Evolutionary conservation across 306 rosid genomes (phyloP).

Genomic region (Inga laurina): DNA sequence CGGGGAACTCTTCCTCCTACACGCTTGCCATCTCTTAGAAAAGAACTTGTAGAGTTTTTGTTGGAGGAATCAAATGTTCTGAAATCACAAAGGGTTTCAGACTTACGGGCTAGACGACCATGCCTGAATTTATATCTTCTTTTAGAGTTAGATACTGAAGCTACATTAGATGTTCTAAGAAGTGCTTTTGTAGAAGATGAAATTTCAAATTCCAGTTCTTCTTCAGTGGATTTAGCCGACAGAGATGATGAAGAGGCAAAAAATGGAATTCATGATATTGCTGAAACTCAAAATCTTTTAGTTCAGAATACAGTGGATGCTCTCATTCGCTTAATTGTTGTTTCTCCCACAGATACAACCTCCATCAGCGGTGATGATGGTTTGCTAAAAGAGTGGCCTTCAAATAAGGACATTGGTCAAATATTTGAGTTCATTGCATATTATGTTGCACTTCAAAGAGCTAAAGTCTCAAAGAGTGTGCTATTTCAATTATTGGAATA

Average conservation of each 20-base stretch:
- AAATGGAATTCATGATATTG: slow-evolving; percentile 37
- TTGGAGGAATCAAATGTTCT: slow-evolving; percentile 54
- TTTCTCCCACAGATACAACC: slow-evolving; percentile 50
- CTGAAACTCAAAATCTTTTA: slow-evolving; percentile 48
- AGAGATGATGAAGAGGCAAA: slow-evolving; percentile 33
- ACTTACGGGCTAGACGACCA: slow-evolving; percentile 37
- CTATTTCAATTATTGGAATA: slow-evolving; percentile 75
- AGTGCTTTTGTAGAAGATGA: slow-evolving; percentile 69
- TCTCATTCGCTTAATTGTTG: slow-evolving; percentile 56
- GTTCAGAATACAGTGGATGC: slow-evolving; percentile 77
- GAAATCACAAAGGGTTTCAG: slow-evolving; percentile 53
- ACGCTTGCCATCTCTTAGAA: slow-evolving; percentile 80
- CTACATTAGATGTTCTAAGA: slow-evolving; percentile 79
- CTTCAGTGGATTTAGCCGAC: slow-evolving; percentile 46
- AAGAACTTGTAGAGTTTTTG: slow-evolving; percentile 75
- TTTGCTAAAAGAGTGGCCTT: slow-evolving; percentile 60
- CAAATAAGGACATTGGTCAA: slow-evolving; percentile 65
- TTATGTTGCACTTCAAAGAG: slow-evolving; percentile 76
- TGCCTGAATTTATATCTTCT: slow-evolving; percentile 67
- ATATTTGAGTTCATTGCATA: slow-evolving; percentile 78
- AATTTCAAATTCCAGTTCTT: slow-evolving; percentile 42
- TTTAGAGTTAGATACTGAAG: slow-evolving; percentile 78
- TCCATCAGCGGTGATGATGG: slow-evolving; percentile 39
- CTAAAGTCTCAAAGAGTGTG: slow-evolving; percentile 64
- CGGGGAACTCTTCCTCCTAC: slow-evolving; percentile 74